Evolutionary conservation across 2,329 filamentous ascomycete species (phyloP).

Genomic region (Penicillium vulpinum): DNA sequence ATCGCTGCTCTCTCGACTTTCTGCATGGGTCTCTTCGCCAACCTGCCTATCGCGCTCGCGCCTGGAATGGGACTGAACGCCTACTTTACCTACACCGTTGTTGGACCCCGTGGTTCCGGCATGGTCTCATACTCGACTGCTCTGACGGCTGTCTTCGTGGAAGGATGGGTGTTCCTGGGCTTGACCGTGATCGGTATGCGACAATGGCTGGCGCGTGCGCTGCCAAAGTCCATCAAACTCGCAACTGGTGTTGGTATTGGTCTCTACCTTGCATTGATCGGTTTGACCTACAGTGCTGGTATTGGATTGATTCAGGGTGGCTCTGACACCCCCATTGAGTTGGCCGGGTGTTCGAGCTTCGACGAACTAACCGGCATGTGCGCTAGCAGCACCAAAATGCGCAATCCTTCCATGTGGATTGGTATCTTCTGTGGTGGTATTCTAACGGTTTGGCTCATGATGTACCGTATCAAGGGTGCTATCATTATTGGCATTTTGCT

Average conservation of each 20-base stretch:
- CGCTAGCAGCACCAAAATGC: slow-evolving; percentile 69
- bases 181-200: slow-evolving; percentile 78
- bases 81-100: slow-evolving; percentile 80
- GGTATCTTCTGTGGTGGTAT: slow-evolving; percentile 85
- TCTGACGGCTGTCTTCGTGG: slow-evolving; percentile 82
- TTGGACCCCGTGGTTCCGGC: slow-evolving; percentile 73
- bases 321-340: slow-evolving; percentile 66
- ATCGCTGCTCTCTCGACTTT: slow-evolving; percentile 79
- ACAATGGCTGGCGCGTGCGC: slow-evolving; percentile 82
- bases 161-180: slow-evolving; percentile 80
- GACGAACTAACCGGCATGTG: slow-evolving; percentile 55
- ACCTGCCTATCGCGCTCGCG: slow-evolving; percentile 72
- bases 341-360: slow-evolving; percentile 68
- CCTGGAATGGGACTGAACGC: slow-evolving; percentile 83
- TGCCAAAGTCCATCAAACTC: slow-evolving; percentile 81
- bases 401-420: slow-evolving; percentile 80
- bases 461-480: slow-evolving; percentile 83
- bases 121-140: slow-evolving; percentile 73
- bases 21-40: slow-evolving; percentile 79
- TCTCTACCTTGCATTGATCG: slow-evolving; percentile 68
- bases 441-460: slow-evolving; percentile 75
- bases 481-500: slow-evolving; percentile 81
- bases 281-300: slow-evolving; percentile 74
- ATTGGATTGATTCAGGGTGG: slow-evolving; percentile 75
- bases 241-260: slow-evolving; percentile 85